Evolutionary conservation across 2,329 filamentous ascomycete genomes (phyloP).

Genomic region (Thelonectria olida): DNA sequence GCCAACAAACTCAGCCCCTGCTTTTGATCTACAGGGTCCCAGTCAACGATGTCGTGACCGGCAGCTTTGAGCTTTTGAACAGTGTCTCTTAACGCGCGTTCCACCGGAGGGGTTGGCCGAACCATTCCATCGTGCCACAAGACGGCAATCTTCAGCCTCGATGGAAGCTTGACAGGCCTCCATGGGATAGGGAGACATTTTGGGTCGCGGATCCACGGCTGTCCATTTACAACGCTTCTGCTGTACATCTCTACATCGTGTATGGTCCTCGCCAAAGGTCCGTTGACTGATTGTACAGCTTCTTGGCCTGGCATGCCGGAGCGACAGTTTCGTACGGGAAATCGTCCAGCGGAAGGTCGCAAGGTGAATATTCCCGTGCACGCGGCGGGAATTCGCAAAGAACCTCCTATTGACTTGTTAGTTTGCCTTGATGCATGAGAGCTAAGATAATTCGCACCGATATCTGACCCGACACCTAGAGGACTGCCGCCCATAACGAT

Average conservation of each 20-base stretch:
- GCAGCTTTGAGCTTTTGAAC: slow-evolving; percentile 53
- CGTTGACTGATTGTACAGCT: slow-evolving; percentile 70
- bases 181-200: slow-evolving; percentile 69
- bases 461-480: slow-evolving; percentile 72
- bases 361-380: slow-evolving; percentile 67
- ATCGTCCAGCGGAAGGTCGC: slow-evolving; percentile 66
- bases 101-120: slow-evolving; percentile 71
- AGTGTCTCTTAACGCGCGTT: slow-evolving; percentile 61
- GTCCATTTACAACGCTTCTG: slow-evolving; percentile 57
- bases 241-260: slow-evolving; percentile 65
- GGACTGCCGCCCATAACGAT: slow-evolving; percentile 66
- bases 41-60: slow-evolving; percentile 63
- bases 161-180: slow-evolving; percentile 48
- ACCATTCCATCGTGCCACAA: slow-evolving; percentile 73
- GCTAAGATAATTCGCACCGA: slow-evolving; percentile 46
- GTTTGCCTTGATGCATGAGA: not conserved
- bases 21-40: slow-evolving; percentile 54
- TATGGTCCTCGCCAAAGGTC: slow-evolving; percentile 66
- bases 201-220: slow-evolving; percentile 67
- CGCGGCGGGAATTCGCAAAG: slow-evolving; percentile 62
- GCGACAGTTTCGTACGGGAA: slow-evolving; percentile 62
- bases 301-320: slow-evolving; percentile 73
- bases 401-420: slow-evolving; percentile 52
- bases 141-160: slow-evolving; percentile 65
- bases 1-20: slow-evolving; percentile 49